A percentile compares a stretch with the other conserved stretches of the same genome.
Evolutionary conservation across 2,329 filamentous ascomycete species (phyloP).

Genomic region (Alternaria arbusti): DNA sequence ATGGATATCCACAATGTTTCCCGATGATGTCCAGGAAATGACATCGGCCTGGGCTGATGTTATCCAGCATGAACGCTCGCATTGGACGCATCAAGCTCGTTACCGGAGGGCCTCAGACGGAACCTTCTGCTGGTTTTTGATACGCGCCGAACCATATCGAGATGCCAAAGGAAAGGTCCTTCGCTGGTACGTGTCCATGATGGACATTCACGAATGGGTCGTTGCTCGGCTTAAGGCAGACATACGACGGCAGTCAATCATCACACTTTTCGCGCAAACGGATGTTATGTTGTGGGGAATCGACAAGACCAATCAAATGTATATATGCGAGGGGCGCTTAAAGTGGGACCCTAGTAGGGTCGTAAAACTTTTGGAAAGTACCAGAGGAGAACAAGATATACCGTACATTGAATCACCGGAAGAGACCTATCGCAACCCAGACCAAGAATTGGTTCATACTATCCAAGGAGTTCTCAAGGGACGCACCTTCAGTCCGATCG

Average conservation of each 20-base stretch:
- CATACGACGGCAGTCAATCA: constrained; percentile 5
- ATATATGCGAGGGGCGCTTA: constrained; percentile 7
- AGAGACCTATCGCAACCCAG: background rate
- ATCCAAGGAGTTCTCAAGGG: constrained; percentile 9
- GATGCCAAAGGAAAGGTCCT: constrained; percentile 3
- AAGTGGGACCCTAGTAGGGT: constrained; percentile 5
- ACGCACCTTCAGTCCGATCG: background rate
- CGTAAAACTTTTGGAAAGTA: background rate
- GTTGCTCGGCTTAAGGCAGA: constrained; percentile 10
- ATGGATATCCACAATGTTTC: constrained; percentile 6
- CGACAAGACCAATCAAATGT: constrained; percentile 5
- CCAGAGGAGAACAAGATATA: background rate
- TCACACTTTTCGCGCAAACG: constrained; percentile 10
- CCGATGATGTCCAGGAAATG: constrained; percentile 7
- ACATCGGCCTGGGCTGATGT: constrained; percentile 4
- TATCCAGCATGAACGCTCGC: background rate
- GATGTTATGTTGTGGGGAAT: constrained; percentile 14
- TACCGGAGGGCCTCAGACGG: background rate
- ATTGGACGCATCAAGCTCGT: constrained; percentile 12
- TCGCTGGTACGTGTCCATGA: constrained; percentile 17
- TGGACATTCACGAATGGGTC: constrained; percentile 14
- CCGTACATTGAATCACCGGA: background rate
- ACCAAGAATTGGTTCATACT: constrained; percentile 3
- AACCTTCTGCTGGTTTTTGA: background rate
- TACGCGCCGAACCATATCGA: constrained; percentile 8